phyloP scores from a whole-genome alignment of 2,329 filamentous ascomycete genomes.

The Teratosphaeria nubilosa region DNA sequence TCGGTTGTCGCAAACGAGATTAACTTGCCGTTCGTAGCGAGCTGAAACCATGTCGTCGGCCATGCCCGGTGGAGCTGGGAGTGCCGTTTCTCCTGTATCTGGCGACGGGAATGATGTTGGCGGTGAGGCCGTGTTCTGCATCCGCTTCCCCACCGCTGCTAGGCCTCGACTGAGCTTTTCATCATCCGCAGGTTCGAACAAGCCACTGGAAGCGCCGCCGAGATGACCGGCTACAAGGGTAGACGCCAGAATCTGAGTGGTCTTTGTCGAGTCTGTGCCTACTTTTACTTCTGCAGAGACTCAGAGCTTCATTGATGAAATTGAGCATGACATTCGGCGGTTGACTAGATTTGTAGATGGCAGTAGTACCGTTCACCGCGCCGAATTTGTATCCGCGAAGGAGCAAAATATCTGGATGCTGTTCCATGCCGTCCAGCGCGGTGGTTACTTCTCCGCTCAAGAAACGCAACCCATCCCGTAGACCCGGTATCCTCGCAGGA shows the following conservation, averaged over 20 bases:
- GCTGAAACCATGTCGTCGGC: neutral
- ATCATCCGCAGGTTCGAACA: neutral
- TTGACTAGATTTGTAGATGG: neutral
- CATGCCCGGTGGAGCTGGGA: neutral
- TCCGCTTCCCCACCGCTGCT: neutral
- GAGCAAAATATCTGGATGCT: neutral
- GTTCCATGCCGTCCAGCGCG: neutral
- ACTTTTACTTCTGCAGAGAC: neutral
- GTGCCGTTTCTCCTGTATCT: neutral
- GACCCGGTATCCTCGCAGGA: neutral
- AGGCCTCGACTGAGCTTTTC: neutral
- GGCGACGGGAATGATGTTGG: neutral
- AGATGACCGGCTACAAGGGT: neutral
- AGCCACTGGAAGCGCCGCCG: too few species aligned
- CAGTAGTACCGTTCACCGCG: neutral
- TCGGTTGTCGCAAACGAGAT: neutral
- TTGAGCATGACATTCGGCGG: neutral
- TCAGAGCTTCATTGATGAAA: neutral
- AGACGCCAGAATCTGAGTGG: neutral
- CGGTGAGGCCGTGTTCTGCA: neutral
- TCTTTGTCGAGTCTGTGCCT: neutral
- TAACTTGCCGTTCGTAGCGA: neutral
- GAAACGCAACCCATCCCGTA: neutral
- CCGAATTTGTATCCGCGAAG: neutral
- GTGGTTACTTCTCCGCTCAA: neutral